These are phyloP conservation scores for Fagopyrum tataricum DNA, from an alignment of 148 eudicot species.

Conservation along the genomic window DNA sequence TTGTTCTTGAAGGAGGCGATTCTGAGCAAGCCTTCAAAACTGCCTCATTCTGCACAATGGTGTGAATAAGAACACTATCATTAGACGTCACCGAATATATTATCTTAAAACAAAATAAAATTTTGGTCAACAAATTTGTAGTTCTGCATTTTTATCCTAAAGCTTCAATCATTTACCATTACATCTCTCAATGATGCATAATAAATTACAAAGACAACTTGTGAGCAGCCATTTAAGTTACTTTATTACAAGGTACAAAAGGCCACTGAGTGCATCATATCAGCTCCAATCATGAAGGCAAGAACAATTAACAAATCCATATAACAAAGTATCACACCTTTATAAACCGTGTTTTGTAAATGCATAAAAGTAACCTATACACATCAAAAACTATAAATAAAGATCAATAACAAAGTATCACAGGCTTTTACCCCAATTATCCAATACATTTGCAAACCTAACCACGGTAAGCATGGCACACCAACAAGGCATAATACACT, in stretches of 20 bases:
- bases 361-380: not conserved
- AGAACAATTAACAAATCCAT: not conserved
- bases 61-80: not conserved
- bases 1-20: slow-evolving; percentile 28
- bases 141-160: not conserved
- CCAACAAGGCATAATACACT: not conserved
- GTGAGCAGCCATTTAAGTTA: not conserved
- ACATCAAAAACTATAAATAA: not conserved
- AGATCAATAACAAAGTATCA: not conserved
- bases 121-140: not conserved
- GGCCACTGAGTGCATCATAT: not conserved
- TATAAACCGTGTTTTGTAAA: not conserved
- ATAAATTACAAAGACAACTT: not conserved
- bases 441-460: not conserved
- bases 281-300: not conserved
- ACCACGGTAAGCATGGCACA: not conserved
- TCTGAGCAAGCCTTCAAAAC: slow-evolving; percentile 66
- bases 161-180: not conserved
- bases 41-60: slow-evolving; percentile 52
- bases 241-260: not conserved
- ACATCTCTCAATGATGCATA: not conserved
- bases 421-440: not conserved
- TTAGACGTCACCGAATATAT: not conserved
- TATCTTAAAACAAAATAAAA: not conserved
- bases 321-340: not conserved